Evolutionary conservation across 495 filamentous ascomycete species (phyloP).

Genomic region (Diplogelasinospora grovesii): DNA sequence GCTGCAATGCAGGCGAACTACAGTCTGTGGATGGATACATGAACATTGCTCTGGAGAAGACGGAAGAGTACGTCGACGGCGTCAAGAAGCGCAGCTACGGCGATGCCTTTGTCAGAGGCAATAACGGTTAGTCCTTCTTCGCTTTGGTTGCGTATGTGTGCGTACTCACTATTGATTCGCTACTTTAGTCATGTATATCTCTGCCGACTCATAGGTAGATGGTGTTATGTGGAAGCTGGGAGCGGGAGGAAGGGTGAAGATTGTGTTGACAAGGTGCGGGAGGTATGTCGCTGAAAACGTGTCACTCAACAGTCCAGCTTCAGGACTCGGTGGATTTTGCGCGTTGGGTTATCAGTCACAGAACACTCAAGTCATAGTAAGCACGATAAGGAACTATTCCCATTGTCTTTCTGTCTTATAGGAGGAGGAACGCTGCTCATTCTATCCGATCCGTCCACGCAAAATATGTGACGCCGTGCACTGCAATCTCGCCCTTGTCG

Average conservation of each 20-base stretch:
- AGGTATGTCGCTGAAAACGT: not conserved
- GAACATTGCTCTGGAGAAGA: conserved; percentile 96
- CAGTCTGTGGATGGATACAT: conserved; percentile 99
- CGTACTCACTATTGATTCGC: not conserved
- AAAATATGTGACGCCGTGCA: conserved; percentile 49
- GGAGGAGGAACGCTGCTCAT: too few relatives aligned
- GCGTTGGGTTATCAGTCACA: too few relatives aligned
- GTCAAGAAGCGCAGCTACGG: conserved; percentile 75
- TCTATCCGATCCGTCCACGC: conserved; percentile 40
- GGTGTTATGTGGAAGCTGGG: too few relatives aligned
- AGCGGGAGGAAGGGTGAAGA: not conserved
- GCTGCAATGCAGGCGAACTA: conserved; percentile 61
- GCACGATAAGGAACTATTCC: too few relatives aligned
- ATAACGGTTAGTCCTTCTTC: conserved; percentile 64
- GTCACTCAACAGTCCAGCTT: not conserved
- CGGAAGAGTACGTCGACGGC: conserved; percentile 83
- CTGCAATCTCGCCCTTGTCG: conserved; percentile 45
- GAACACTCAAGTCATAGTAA: too few relatives aligned
- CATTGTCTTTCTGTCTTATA: too few relatives aligned
- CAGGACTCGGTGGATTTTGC: too few relatives aligned
- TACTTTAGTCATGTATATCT: conserved; percentile 56
- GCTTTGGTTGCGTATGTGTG: not conserved
- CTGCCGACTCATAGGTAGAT: conserved; percentile 53
- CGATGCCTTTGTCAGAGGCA: conserved; percentile 93
- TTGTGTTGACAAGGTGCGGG: too few relatives aligned